Evolutionary conservation across 768 basidiomycete genomes (phyloP).

Genomic region (Podaxis sp.): DNA sequence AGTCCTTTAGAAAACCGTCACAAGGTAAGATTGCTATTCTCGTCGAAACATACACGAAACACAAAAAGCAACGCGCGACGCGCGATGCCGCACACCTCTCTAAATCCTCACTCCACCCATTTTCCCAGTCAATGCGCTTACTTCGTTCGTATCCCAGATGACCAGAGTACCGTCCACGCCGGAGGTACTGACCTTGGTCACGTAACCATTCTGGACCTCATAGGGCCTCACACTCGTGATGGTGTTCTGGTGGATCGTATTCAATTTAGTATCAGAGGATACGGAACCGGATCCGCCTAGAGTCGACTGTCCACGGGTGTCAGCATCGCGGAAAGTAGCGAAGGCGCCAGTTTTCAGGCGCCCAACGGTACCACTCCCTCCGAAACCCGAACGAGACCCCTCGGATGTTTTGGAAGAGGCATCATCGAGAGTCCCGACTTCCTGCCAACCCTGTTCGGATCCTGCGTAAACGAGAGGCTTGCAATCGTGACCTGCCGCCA

Average conservation of each 20-base stretch:
- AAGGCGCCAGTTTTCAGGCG: constrained; percentile 92
- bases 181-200: constrained; percentile 81
- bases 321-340: constrained; percentile 90
- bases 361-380: constrained; percentile 51
- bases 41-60: background rate
- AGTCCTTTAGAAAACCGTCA: background rate
- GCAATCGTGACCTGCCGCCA: constrained; percentile 98
- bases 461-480: constrained; percentile 89
- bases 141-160: constrained; percentile 78
- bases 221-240: constrained; percentile 90
- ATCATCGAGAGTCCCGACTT: constrained; percentile 83
- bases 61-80: background rate
- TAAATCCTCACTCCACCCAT: constrained; percentile 36
- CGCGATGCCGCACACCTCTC: background rate
- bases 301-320: constrained; percentile 62
- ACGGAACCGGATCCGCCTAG: constrained; percentile 25
- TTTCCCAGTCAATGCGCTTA: constrained; percentile 47
- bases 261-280: constrained; percentile 67
- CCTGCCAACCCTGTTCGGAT: constrained; percentile 72
- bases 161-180: constrained; percentile 94
- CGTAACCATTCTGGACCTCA: constrained; percentile 52
- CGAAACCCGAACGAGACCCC: constrained; percentile 42
- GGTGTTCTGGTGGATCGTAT: constrained; percentile 96
- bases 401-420: constrained; percentile 46
- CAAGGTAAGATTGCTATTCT: background rate